phyloP scores from a whole-genome alignment of 179 eudicot species.

The Drosera spatulata region DNA sequence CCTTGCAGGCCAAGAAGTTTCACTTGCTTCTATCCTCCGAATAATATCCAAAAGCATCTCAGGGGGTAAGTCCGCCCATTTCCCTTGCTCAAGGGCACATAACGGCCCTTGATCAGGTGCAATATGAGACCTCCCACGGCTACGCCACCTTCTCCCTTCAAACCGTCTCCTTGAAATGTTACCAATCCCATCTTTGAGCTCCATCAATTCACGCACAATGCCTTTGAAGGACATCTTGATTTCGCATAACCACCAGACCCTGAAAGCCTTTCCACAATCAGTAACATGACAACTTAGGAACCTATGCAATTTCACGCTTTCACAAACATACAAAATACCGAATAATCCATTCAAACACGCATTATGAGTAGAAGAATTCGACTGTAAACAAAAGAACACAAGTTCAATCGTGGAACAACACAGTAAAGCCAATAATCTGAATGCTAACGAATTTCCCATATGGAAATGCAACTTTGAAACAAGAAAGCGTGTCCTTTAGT shows the following conservation, averaged over 20 bases:
- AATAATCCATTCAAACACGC: too few species aligned
- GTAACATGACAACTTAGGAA: background rate
- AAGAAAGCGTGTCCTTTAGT: too few species aligned
- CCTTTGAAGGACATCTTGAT: conserved; percentile 64
- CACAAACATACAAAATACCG: background rate
- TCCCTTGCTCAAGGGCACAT: conserved; percentile 55
- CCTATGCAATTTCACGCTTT: background rate
- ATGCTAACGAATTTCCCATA: too few species aligned
- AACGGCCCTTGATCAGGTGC: conserved; percentile 65
- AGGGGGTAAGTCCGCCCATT: conserved; percentile 84
- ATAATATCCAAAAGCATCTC: conserved; percentile 85
- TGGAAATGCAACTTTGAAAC: too few species aligned
- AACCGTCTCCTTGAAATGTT: conserved; percentile 38
- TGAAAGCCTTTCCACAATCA: background rate
- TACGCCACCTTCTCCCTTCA: conserved; percentile 59
- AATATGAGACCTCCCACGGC: conserved; percentile 60
- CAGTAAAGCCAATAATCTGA: too few species aligned
- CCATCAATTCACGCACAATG: conserved; percentile 60
- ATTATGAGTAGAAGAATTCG: too few species aligned
- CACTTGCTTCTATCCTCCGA: conserved; percentile 70
- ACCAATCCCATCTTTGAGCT: conserved; percentile 71
- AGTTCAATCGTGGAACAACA: too few species aligned
- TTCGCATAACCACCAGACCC: conserved; percentile 4
- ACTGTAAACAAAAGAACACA: too few species aligned
- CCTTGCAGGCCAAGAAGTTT: conserved; percentile 87